Percentiles rank a stretch among this genome's conserved stretches.
phyloP scores from a whole-genome alignment of 768 basidiomycete species.

The Neoboletus subvelutipes region DNA sequence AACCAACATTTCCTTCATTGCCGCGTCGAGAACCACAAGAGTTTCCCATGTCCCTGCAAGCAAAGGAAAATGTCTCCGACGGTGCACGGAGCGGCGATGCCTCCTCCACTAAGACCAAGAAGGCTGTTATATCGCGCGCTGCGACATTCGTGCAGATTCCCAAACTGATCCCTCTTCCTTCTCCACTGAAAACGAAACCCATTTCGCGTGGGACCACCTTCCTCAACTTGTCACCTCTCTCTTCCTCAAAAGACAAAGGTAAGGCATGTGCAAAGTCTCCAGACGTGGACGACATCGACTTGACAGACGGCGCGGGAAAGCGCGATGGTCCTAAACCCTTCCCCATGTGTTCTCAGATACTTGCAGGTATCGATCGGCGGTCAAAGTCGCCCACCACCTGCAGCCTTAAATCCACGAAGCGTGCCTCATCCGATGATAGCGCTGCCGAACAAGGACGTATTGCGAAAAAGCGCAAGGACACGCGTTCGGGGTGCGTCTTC shows the following conservation, averaged over 20 bases:
- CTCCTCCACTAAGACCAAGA: constrained; percentile 12
- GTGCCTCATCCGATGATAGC: constrained; percentile 35
- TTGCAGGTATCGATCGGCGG: constrained; percentile 38
- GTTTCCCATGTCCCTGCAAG: constrained; percentile 25
- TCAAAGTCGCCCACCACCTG: constrained; percentile 20
- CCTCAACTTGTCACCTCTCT: constrained; percentile 27
- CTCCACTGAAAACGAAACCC: constrained; percentile 14
- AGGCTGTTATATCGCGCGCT: constrained; percentile 9
- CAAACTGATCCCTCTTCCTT: constrained; percentile 20
- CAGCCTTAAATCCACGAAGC: constrained; percentile 24
- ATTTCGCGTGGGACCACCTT: constrained; percentile 19
- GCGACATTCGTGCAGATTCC: neutral
- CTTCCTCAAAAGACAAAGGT: constrained; percentile 15
- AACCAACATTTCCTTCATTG: neutral
- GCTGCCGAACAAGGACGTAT: constrained; percentile 25
- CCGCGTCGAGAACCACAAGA: constrained; percentile 17
- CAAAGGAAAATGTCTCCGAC: constrained; percentile 25
- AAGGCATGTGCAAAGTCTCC: constrained; percentile 11
- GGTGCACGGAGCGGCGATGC: constrained; percentile 9
- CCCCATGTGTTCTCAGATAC: constrained; percentile 49
- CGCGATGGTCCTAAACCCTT: constrained; percentile 35
- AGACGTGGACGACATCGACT: constrained; percentile 1
- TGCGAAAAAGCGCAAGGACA: constrained; percentile 37
- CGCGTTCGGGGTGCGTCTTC: constrained; percentile 10
- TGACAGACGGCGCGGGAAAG: neutral